These are phyloP conservation scores for Claviceps capensis DNA, from an alignment of 2,329 filamentous ascomycete species.

Conservation along the genomic window DNA sequence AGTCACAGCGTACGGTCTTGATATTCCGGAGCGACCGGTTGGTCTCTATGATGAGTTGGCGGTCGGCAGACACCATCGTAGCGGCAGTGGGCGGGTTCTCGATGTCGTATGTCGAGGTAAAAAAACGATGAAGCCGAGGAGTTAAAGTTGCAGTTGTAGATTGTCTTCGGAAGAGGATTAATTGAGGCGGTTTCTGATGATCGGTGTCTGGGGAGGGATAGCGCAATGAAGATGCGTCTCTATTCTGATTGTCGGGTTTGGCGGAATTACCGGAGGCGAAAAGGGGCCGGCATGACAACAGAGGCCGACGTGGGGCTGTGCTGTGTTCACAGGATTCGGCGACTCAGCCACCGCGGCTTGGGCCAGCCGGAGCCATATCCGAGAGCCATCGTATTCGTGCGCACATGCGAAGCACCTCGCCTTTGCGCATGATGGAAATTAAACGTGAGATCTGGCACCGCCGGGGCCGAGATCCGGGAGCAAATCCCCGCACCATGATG, in stretches of 20 bases:
- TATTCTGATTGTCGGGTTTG: not conserved
- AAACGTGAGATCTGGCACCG: no score
- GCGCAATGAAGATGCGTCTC: not conserved
- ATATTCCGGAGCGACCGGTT: slow-evolving; percentile 80
- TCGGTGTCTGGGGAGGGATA: not conserved
- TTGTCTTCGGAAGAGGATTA: not conserved
- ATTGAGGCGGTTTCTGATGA: not conserved
- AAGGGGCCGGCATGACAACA: not conserved
- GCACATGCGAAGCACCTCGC: not conserved
- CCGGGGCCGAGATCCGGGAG: no score
- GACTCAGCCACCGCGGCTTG: not conserved
- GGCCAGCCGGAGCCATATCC: no score
- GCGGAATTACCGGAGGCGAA: no score
- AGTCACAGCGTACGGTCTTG: slow-evolving; percentile 47
- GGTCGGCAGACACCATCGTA: slow-evolving; percentile 35
- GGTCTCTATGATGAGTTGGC: slow-evolving; percentile 50
- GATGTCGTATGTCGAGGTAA: not conserved
- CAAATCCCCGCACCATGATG: no score
- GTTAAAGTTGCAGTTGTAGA: not conserved
- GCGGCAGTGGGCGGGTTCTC: not conserved
- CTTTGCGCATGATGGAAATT: no score
- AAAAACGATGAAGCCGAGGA: not conserved
- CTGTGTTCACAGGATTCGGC: not conserved
- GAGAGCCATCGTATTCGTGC: not conserved
- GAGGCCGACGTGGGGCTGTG: not conserved